phyloP scores from a whole-genome alignment of 345 rosid species.

The Turritis glabra region DNA sequence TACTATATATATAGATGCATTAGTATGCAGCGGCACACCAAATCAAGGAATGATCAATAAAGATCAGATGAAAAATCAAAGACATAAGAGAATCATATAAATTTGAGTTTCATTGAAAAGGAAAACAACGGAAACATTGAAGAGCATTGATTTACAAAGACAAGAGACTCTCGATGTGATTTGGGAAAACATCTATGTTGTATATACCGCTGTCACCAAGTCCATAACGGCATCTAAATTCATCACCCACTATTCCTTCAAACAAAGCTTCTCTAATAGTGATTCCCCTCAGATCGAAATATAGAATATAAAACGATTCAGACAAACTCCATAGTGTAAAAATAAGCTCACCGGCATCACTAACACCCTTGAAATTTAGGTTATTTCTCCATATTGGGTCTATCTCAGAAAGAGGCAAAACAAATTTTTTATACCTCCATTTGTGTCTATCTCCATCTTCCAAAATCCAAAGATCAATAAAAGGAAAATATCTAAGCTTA shows the following conservation, averaged over 20 bases:
- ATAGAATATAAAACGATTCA: neutral
- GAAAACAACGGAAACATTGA: neutral
- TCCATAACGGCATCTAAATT: neutral
- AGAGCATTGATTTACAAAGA: neutral
- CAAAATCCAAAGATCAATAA: neutral
- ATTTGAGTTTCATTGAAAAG: too few relatives aligned
- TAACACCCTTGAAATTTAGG: neutral
- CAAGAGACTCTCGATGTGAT: neutral
- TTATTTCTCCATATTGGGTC: neutral
- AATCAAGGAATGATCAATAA: too few relatives aligned
- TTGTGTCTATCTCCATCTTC: neutral
- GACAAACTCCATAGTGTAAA: neutral
- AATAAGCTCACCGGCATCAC: slow-evolving; percentile 1
- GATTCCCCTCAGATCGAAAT: neutral
- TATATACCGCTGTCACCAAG: neutral
- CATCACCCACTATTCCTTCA: neutral
- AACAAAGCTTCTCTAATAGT: neutral
- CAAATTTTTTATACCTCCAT: neutral
- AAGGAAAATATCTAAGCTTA: neutral
- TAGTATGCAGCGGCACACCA: too few relatives aligned
- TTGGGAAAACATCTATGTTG: neutral
- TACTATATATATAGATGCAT: too few relatives aligned
- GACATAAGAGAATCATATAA: too few relatives aligned
- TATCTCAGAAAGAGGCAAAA: neutral
- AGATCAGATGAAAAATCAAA: too few relatives aligned